Evolutionary conservation across 257 asterid species (phyloP).

Genomic region (Nicotiana obtusifolia): DNA sequence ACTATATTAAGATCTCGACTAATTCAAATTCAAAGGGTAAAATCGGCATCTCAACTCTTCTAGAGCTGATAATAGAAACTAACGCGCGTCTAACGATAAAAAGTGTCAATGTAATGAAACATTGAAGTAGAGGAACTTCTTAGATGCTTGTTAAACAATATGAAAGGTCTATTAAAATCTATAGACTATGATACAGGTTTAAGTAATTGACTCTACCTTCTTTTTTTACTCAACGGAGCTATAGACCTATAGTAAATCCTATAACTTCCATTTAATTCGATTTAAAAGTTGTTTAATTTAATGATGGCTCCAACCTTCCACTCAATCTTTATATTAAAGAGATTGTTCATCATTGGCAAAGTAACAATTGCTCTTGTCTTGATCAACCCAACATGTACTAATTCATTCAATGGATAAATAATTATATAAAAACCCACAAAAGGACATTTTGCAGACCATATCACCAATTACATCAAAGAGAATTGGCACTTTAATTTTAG

Average conservation of each 20-base stretch:
- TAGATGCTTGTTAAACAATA: too few species aligned
- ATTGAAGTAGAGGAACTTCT: too few species aligned
- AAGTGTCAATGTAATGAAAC: too few species aligned
- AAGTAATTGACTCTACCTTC: neutral
- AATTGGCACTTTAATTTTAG: neutral
- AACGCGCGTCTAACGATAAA: too few species aligned
- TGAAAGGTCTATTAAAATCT: too few species aligned
- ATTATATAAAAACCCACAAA: neutral
- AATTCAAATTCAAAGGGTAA: too few species aligned
- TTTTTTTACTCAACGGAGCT: neutral
- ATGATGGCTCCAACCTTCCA: too few species aligned
- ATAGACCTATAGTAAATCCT: neutral
- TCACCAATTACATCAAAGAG: neutral
- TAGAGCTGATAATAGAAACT: too few species aligned
- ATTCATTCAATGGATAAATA: neutral
- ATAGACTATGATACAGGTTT: neutral
- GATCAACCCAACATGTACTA: constrained; percentile 1
- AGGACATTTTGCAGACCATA: neutral
- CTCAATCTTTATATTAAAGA: neutral
- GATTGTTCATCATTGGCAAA: neutral
- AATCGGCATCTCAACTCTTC: neutral
- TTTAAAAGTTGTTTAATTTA: neutral
- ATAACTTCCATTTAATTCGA: neutral
- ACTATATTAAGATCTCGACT: too few species aligned
- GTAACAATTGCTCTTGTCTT: neutral